Base-by-base conservation (phyloP, 176 grass and related monocot genomes). In the Aegilops bicornis region DNA sequence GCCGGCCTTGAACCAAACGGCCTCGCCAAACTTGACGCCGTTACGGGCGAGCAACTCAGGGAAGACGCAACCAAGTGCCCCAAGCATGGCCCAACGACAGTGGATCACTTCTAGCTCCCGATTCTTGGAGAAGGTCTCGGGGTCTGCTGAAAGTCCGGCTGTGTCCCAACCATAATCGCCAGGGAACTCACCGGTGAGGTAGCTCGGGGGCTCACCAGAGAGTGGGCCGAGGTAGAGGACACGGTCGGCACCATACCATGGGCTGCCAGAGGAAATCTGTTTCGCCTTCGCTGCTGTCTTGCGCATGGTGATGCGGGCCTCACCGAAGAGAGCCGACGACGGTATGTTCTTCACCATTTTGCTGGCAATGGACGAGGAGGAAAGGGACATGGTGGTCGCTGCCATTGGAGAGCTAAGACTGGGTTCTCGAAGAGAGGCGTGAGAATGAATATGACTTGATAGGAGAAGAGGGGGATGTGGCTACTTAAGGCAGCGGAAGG, bases 151-250 rank as follows among this genome's bases (percentile, higher is more conserved):
- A 7, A 74, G 40, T 9, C 71, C 40, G 0, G 71, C 71, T 0
- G 70, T 73, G 70, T 73, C 70, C 70, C 37, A 73, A 3, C 70
- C 70, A 73, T 73, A 73, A 7, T 73, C 39, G 14, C 70, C 70
- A 0, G 37, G 70, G 37, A 73, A 73, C n/a, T 73, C 37, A 25
- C 70, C 70, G 1, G 37, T 73, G 0, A 45, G 39, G n/a, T 73
- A 73, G 39, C 70, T 73, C 0, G 70, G 35, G 2, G 36, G 69
- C 36, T 42, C 69, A 72, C 69, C 36, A 1, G 69, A 72, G 36
- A 72, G 69, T 2, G 36, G 69, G n/a, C 36, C 69, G 3, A 72
- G 69, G 69, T 72, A 72, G 69, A 72, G 69, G 37, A 45, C 40
- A 42, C 10, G 40, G 10, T 42, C 40, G 10, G 40, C 40, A 42